Base-by-base conservation (phyloP, 805 yeast genomes). In the Ogataea pilisensis region DNA sequence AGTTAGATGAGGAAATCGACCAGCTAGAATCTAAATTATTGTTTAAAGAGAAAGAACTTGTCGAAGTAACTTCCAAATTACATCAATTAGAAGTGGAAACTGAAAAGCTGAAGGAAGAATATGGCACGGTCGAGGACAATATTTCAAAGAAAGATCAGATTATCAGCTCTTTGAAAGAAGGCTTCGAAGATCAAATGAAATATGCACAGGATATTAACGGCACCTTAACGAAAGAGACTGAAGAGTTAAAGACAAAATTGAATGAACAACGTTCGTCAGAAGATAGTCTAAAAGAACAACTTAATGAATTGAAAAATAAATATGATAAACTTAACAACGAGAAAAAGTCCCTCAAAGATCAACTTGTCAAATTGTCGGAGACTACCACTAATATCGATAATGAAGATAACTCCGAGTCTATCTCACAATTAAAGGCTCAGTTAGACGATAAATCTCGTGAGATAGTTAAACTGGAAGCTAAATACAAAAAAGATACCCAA, bases 401-500 rank as follows among this genome's bases (percentile, higher is more conserved):
- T 17, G 22, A 12, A 31, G 34, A 18, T 12, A 17, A 17, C 5
- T 11, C 13, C 12, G 22, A 18, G 4, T 18, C 22, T 11, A 18
- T 31, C 17, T 17, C 12, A 20, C 24, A 7, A 18, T 19, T 37
- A 14, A 12, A 27, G 20, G 14, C 8, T 20, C 35, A 31, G 24
- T 19, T 37, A 11, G 35, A 34, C 1, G n/a, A 38, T 1, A 39
- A 34, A 17, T 21, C 30, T 12, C 27, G 34, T 8, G 45, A 43
- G 14, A 21, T 41, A 7, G 19, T 24, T 19, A 31, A 35, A 8
- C 20, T 45, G 35, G 47, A 43, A 30, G 22, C 26, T n/a, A 50
- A 49, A 33, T 33, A 48, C 30, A 43, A 47, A 20, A 34, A 35
- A 8, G 51, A 52, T 17, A 37, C 40, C 5, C 29, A 43, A 28